Evolutionary conservation across 1,284 basidiomycete genomes (phyloP).

Genomic region (Lignosus rhinocerotis): DNA sequence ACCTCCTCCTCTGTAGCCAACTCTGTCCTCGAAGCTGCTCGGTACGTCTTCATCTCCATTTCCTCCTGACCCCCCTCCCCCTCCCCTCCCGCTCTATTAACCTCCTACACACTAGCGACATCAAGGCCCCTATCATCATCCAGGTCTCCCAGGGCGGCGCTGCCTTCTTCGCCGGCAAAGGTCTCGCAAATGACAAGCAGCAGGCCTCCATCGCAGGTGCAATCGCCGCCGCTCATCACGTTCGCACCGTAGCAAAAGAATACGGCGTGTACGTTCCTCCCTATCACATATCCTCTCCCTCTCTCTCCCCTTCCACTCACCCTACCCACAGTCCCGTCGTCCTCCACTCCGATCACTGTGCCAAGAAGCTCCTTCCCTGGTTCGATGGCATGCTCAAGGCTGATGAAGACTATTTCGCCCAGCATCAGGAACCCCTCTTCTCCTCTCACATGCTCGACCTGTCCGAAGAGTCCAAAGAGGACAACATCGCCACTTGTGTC

Average conservation of each 20-base stretch:
- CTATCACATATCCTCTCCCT: no score
- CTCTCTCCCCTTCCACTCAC: constrained; percentile 1
- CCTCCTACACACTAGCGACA: constrained; percentile 48
- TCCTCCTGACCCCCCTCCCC: neutral
- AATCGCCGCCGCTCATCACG: constrained; percentile 89
- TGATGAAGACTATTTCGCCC: constrained; percentile 92
- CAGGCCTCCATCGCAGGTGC: constrained; percentile 96
- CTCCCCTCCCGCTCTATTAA: neutral
- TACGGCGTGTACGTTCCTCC: constrained; percentile 80
- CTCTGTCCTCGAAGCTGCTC: constrained; percentile 86
- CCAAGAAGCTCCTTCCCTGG: constrained; percentile 98
- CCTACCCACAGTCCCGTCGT: constrained; percentile 77
- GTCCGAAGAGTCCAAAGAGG: constrained; percentile 96
- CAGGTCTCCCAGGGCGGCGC: constrained; percentile 97
- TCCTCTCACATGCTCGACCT: constrained; percentile 99
- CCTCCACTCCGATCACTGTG: constrained; percentile 99
- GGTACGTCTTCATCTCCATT: constrained; percentile 43
- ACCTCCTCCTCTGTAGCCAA: constrained; percentile 89
- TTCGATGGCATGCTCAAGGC: constrained; percentile 99
- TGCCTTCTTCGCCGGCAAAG: constrained; percentile 98
- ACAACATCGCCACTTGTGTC: constrained; percentile 94
- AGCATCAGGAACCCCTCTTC: constrained; percentile 91
- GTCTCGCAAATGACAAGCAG: constrained; percentile 93
- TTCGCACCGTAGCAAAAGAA: constrained; percentile 85
- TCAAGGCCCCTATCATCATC: constrained; percentile 97